A percentile compares a stretch with the other conserved stretches of the same genome.
Conservation (phyloP, 441 rosid species). For the Euphorbia schlechtendalii region DNA sequence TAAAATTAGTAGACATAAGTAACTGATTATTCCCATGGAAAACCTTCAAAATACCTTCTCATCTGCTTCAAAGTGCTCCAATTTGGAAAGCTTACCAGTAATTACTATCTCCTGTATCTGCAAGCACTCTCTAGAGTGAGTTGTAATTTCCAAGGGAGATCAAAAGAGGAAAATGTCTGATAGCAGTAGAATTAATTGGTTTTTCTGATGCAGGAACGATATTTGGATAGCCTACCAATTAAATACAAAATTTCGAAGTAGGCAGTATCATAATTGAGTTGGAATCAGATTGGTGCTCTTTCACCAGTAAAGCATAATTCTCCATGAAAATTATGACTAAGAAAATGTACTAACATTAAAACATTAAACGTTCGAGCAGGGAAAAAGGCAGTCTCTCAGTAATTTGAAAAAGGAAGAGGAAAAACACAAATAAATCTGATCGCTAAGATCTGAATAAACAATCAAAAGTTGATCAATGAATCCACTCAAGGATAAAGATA, state of each 20-base stretch:
- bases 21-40: neutral
- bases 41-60: conserved; percentile 58
- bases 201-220: neutral
- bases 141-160: conserved; percentile 8
- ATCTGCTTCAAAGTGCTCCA: conserved; percentile 91
- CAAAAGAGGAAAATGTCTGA: too few relatives aligned
- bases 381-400: neutral
- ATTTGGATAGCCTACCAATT: neutral
- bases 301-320: neutral
- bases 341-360: neutral
- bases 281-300: neutral
- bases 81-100: conserved; percentile 79
- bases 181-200: conserved; percentile 8
- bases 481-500: conserved; percentile 10
- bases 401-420: neutral
- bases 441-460: neutral
- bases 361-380: neutral
- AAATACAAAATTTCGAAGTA: neutral
- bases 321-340: neutral
- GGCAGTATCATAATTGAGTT: neutral
- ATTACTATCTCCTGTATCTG: conserved; percentile 94
- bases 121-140: conserved; percentile 20
- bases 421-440: conserved; percentile 3
- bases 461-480: conserved; percentile 7
- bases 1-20: too few relatives aligned